These are phyloP conservation scores for Gynochthodes officinalis DNA, from an alignment of 257 asterid genomes.

Conservation along the genomic window DNA sequence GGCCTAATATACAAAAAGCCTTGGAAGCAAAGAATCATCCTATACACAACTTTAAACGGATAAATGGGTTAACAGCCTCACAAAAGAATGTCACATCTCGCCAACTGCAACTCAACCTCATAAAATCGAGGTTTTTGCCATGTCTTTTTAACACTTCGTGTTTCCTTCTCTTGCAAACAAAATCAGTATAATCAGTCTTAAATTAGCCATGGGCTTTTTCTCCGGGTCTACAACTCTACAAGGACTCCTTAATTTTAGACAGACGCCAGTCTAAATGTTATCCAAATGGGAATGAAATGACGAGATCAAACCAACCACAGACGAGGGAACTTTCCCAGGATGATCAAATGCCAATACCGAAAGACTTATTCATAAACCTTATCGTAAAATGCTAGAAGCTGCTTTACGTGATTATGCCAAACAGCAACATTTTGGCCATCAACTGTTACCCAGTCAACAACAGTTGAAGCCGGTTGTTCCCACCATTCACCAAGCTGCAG, in stretches of 20 bases:
- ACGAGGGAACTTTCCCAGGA: background rate
- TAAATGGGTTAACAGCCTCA: background rate
- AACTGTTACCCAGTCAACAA: constrained; percentile 89
- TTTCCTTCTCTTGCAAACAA: constrained; percentile 1
- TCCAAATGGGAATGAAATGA: background rate
- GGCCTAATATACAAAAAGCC: constrained; percentile 7
- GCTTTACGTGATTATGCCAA: constrained; percentile 95
- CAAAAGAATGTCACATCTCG: background rate
- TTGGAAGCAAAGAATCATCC: constrained; percentile 8
- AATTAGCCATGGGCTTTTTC: background rate
- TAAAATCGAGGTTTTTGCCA: background rate
- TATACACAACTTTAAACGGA: constrained; percentile 5
- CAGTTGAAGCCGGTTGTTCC: constrained; percentile 98
- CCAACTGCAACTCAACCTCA: too few relatives aligned
- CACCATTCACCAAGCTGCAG: constrained; percentile 97
- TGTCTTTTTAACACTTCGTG: too few relatives aligned
- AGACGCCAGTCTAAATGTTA: background rate
- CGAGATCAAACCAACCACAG: background rate
- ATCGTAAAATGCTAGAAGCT: constrained; percentile 80
- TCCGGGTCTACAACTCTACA: background rate
- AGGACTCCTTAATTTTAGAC: background rate
- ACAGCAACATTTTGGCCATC: constrained; percentile 95
- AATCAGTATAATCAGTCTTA: background rate
- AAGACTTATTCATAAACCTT: constrained; percentile 37
- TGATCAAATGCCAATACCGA: background rate